phyloP scores from a whole-genome alignment of 2,329 filamentous ascomycete species.

The Colletotrichum higginsianum region DNA sequence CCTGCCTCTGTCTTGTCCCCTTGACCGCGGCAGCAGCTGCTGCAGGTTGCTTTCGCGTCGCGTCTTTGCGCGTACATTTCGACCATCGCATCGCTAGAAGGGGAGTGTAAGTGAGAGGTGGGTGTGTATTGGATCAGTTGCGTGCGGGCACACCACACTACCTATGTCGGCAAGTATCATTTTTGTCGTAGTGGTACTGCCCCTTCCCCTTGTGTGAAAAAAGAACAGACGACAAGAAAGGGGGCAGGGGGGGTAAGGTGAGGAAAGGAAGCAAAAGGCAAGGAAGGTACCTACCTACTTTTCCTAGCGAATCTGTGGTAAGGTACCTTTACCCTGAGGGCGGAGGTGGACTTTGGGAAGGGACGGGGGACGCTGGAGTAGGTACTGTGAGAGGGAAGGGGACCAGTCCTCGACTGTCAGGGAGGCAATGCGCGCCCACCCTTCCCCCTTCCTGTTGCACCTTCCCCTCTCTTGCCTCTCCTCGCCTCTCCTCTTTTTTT shows the following conservation, averaged over 20 bases:
- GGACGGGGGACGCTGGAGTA: slow-evolving; percentile 26
- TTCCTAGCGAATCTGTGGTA: slow-evolving; percentile 14
- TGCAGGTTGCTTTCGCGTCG: not conserved
- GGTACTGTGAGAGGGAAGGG: slow-evolving; percentile 2
- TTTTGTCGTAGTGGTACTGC: slow-evolving; percentile 25
- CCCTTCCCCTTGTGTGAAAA: slow-evolving; percentile 5
- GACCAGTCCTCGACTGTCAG: slow-evolving; percentile 29
- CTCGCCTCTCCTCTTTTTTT: slow-evolving; percentile 22
- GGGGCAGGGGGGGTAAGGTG: slow-evolving; percentile 17
- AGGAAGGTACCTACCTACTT: slow-evolving; percentile 22
- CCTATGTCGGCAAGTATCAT: slow-evolving; percentile 16
- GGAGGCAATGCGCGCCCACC: slow-evolving; percentile 41
- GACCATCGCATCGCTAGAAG: not conserved
- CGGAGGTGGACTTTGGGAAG: slow-evolving; percentile 27
- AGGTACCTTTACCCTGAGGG: slow-evolving; percentile 38
- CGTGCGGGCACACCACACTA: slow-evolving; percentile 23
- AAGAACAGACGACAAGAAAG: slow-evolving; percentile 15
- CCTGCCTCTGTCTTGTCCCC: not conserved
- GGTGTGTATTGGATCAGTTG: slow-evolving; percentile 25
- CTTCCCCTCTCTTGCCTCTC: slow-evolving; percentile 39
- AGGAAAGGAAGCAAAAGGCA: slow-evolving; percentile 17
- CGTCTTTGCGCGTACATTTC: slow-evolving; percentile 1
- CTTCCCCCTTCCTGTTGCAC: slow-evolving; percentile 14
- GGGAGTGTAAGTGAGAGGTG: not conserved
- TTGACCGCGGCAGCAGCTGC: not conserved